These are phyloP conservation scores for Vicia villosa DNA, from an alignment of 306 rosid species.

Conservation along the genomic window DNA sequence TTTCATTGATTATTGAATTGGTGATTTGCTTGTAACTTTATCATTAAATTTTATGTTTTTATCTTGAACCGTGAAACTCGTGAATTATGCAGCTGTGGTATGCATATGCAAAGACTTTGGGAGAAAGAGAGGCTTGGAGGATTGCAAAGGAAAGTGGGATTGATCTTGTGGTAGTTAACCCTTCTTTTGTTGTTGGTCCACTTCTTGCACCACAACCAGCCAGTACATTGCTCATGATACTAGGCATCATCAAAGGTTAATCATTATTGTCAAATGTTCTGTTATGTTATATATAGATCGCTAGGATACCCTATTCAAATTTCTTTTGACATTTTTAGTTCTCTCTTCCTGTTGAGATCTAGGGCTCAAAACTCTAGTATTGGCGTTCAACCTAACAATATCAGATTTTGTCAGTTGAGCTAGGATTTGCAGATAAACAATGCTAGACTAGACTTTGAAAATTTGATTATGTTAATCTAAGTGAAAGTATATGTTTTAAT, in stretches of 20 bases:
- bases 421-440: too few species aligned
- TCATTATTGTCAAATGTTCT: background rate
- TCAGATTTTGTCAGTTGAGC: too few species aligned
- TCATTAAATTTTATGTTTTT: background rate
- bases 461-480: too few species aligned
- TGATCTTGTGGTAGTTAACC: slow-evolving; percentile 80
- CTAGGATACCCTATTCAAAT: too few species aligned
- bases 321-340: too few species aligned
- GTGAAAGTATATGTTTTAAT: too few species aligned
- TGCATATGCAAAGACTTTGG: slow-evolving; percentile 78
- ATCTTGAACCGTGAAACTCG: background rate
- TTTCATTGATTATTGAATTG: background rate
- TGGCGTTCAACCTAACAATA: too few species aligned
- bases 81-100: slow-evolving; percentile 72
- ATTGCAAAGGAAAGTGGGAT: slow-evolving; percentile 58
- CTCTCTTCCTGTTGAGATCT: too few species aligned
- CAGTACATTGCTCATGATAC: slow-evolving; percentile 32
- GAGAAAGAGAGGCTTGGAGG: slow-evolving; percentile 82
- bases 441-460: too few species aligned
- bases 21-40: background rate
- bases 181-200: slow-evolving; percentile 82
- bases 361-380: too few species aligned
- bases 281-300: background rate
- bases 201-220: slow-evolving; percentile 80
- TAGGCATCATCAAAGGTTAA: slow-evolving; percentile 55